phyloP scores from a whole-genome alignment of 1,284 basidiomycete species.

The Austropuccinia psidii region DNA sequence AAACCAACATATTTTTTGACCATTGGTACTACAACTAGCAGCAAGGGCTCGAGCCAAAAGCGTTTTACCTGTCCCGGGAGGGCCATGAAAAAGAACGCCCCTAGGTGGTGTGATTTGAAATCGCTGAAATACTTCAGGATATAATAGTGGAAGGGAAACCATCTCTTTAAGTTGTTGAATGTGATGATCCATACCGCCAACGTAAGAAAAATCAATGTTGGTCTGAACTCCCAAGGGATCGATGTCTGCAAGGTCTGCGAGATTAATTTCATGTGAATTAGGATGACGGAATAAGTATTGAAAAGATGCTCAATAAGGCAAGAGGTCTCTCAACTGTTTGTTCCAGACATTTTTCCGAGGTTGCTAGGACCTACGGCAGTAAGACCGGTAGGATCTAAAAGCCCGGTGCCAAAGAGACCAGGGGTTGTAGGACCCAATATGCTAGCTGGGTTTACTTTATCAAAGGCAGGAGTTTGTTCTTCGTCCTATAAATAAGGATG shows the following conservation, averaged over 20 bases:
- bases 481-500: slow-evolving; percentile 31
- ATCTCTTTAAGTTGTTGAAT: slow-evolving; percentile 98
- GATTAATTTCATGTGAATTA: slow-evolving; percentile 44
- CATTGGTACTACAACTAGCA: slow-evolving; percentile 80
- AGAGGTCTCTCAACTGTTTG: slow-evolving; percentile 52
- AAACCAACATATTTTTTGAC: slow-evolving; percentile 74
- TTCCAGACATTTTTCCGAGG: slow-evolving; percentile 69
- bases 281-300: slow-evolving; percentile 4
- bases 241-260: slow-evolving; percentile 75
- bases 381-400: slow-evolving; percentile 32
- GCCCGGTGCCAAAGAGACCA: slow-evolving; percentile 13
- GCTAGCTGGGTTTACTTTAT: slow-evolving; percentile 21
- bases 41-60: slow-evolving; percentile 87
- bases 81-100: slow-evolving; percentile 94
- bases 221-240: slow-evolving; percentile 91
- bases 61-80: slow-evolving; percentile 90
- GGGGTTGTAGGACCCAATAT: slow-evolving; percentile 30
- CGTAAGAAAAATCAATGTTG: slow-evolving; percentile 90
- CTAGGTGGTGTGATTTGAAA: slow-evolving; percentile 92
- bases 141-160: slow-evolving; percentile 89
- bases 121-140: slow-evolving; percentile 93
- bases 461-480: slow-evolving; percentile 28
- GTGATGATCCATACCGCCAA: slow-evolving; percentile 93
- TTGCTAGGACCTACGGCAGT: slow-evolving; percentile 52
- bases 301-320: neutral